Evolutionary conservation across 1,139 yeast species (phyloP), one percentile per base, ranked within the genome.

Genomic region (Kodamaea arcana): DNA sequence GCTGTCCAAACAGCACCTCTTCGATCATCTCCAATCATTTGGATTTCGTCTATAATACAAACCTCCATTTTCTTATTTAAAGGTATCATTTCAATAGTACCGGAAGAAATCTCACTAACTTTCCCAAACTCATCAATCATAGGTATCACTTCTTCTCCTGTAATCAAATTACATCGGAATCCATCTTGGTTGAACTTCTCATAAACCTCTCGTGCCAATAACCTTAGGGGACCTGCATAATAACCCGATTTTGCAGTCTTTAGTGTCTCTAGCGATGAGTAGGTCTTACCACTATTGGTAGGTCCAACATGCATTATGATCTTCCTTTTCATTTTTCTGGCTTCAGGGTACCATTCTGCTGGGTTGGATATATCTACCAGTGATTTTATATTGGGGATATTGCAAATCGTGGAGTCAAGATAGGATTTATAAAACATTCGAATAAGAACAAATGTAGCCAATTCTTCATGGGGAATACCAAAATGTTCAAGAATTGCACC

Each of bases 1-100:
- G 80, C 80, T 0, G 97, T 85, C 98, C 98, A 92, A 0, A 97
- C 95, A 62, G 86, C 81, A 0, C 99, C 99, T 44, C 99, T 64
- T 20, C 65, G 65, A 5, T 66, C 65, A 54, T 90, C 96, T 4
- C 78, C 80, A 48, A 92, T 78, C 97, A 94, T 88, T 54, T 92
- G 99, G 42, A 94, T 92, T 55, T 92, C 99, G 62, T 92, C 99
- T 29, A 92, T 75, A 16, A 92, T 92, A 35, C 94, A 92, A 15
- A 88, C 81, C 45, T 94, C 98, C 71, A 83, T 77, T 27, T 73
- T 72, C 31, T 71, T 73, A 34, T 65, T 67, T 30, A 79, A 49
- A 10, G 92, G 86, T 15, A 88, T 72, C 98, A 94, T 92, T 52
- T 94, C 99, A 18, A 92, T 83, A 0, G 99, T 92, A 3, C 97